Conservation (phyloP, 352 stramenopile species). For the Phytophthora sojae region DNA sequence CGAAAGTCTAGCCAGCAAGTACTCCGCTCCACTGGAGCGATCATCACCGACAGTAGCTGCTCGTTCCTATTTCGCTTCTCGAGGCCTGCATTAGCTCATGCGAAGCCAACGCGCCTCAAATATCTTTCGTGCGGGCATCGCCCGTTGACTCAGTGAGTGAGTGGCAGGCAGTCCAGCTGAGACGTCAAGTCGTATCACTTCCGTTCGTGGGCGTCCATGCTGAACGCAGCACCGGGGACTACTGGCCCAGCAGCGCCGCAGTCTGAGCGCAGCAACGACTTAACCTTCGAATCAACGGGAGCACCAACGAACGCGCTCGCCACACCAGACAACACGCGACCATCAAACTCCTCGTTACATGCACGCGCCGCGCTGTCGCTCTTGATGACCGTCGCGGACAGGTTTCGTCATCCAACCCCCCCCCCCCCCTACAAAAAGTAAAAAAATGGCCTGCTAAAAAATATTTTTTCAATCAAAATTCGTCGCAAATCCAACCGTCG, state of each 20-base stretch:
- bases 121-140: background rate
- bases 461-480: background rate
- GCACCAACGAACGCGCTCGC: background rate
- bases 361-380: background rate
- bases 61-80: background rate
- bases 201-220: background rate
- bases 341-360: background rate
- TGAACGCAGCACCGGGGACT: background rate
- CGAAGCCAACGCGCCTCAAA: background rate
- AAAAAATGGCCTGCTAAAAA: no score
- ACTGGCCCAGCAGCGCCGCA: background rate
- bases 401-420: no score
- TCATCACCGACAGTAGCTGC: background rate
- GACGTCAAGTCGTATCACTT: background rate
- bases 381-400: background rate
- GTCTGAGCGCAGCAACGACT: background rate
- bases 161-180: background rate
- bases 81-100: background rate
- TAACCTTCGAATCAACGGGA: background rate
- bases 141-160: background rate
- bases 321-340: background rate
- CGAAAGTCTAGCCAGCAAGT: background rate
- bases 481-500: background rate
- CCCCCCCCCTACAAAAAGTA: no score
- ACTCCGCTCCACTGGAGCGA: background rate